Conservation (phyloP, 192 early-diverging fungal genomes). For the Coemansia sp. region DNA sequence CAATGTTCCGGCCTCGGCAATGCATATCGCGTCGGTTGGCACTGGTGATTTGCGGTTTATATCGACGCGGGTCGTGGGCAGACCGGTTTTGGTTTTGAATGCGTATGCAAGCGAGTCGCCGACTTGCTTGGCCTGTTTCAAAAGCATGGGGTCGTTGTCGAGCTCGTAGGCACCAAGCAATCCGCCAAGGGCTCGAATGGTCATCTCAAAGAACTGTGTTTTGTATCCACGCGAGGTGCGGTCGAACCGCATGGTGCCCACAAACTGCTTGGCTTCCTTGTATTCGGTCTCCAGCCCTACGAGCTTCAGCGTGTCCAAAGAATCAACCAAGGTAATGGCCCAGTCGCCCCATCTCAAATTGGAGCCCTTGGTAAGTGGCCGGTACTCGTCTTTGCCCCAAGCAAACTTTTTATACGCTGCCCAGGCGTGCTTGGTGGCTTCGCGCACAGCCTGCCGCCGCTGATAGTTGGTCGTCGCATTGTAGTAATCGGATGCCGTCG, state of each 20-base stretch:
- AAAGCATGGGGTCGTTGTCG: constrained; percentile 58
- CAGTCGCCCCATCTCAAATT: constrained; percentile 58
- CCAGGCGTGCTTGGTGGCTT: constrained; percentile 48
- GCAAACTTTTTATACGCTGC: constrained; percentile 33
- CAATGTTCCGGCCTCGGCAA: constrained; percentile 75
- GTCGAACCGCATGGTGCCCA: constrained; percentile 55
- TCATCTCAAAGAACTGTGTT: constrained; percentile 69
- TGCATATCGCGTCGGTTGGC: constrained; percentile 2
- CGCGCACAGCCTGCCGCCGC: constrained; percentile 35
- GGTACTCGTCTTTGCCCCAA: constrained; percentile 47
- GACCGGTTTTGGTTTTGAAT: constrained; percentile 61
- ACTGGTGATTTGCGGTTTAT: constrained; percentile 10
- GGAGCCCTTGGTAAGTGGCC: constrained; percentile 21
- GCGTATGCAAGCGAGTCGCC: constrained; percentile 68
- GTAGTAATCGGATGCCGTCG: too few species aligned
- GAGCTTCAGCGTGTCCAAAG: constrained; percentile 76
- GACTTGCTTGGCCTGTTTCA: constrained; percentile 71
- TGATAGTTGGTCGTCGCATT: constrained; percentile 9
- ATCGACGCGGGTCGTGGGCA: constrained; percentile 66
- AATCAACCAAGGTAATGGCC: constrained; percentile 80
- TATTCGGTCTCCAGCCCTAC: constrained; percentile 79
- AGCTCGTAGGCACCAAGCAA: constrained; percentile 77
- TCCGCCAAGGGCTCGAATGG: constrained; percentile 82
- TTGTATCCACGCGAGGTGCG: background rate
- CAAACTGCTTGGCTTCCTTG: constrained; percentile 60